These are phyloP conservation scores for Curvularia lunata DNA, from an alignment of 2,329 filamentous ascomycete species.

Conservation along the genomic window DNA sequence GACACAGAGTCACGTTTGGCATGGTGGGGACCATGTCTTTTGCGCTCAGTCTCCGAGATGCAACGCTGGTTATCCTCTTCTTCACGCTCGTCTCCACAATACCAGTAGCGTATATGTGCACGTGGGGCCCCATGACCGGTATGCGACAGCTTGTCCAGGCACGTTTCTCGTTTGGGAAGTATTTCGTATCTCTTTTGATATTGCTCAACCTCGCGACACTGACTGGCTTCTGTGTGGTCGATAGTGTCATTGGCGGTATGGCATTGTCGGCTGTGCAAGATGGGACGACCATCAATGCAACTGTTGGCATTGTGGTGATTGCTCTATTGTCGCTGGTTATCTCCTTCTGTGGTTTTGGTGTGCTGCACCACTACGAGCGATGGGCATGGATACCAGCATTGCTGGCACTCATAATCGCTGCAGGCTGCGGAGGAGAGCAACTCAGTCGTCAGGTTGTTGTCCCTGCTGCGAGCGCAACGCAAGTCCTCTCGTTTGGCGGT, in stretches of 20 bases:
- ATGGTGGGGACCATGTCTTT: slow-evolving; percentile 65
- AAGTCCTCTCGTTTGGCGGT: slow-evolving; percentile 64
- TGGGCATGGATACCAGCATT: slow-evolving; percentile 65
- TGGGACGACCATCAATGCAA: slow-evolving; percentile 55
- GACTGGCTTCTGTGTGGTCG: slow-evolving; percentile 68
- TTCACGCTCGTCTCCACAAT: slow-evolving; percentile 64
- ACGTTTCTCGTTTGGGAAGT: slow-evolving; percentile 64
- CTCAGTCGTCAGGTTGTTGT: slow-evolving; percentile 57
- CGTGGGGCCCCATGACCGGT: slow-evolving; percentile 66
- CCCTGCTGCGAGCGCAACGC: slow-evolving; percentile 53
- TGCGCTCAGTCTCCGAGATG: slow-evolving; percentile 63
- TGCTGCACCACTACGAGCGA: slow-evolving; percentile 64
- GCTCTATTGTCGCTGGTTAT: slow-evolving; percentile 63
- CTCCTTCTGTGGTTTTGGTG: slow-evolving; percentile 65
- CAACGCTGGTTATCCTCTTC: slow-evolving; percentile 67
- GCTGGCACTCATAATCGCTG: slow-evolving; percentile 61
- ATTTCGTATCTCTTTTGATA: slow-evolving; percentile 65
- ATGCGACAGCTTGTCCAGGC: slow-evolving; percentile 72
- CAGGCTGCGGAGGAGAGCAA: slow-evolving; percentile 60
- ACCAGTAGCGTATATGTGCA: slow-evolving; percentile 64
- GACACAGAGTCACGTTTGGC: slow-evolving; percentile 63
- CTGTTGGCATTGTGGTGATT: slow-evolving; percentile 67
- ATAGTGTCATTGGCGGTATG: slow-evolving; percentile 66
- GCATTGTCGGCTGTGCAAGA: slow-evolving; percentile 44
- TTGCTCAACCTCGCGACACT: slow-evolving; percentile 68